Conservation (phyloP, 2,329 filamentous ascomycete genomes). For the Zymoseptoria passerinii region DNA sequence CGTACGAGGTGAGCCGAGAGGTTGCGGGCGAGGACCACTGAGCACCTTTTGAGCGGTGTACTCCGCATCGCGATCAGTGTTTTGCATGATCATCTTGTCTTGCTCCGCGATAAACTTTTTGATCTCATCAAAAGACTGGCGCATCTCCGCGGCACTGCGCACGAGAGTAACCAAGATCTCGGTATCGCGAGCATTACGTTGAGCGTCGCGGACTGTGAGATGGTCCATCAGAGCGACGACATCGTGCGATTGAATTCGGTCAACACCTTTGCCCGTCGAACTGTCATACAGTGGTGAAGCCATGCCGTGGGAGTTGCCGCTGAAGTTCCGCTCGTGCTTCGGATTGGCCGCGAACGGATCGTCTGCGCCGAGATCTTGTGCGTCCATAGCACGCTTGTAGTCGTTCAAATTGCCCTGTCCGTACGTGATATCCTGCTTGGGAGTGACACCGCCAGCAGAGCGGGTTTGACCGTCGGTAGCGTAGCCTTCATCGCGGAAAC, state of each 20-base stretch:
- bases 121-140: slow-evolving; percentile 90
- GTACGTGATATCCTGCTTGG: slow-evolving; percentile 33
- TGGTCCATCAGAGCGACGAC: slow-evolving; percentile 98
- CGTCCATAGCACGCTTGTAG: slow-evolving; percentile 44
- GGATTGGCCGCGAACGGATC: slow-evolving; percentile 57
- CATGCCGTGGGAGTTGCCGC: slow-evolving; percentile 88
- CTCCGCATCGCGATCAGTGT: slow-evolving; percentile 81
- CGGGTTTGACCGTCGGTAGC: slow-evolving; percentile 61
- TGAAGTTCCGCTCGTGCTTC: slow-evolving; percentile 59
- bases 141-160: slow-evolving; percentile 91
- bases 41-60: slow-evolving; percentile 74
- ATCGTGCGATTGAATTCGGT: slow-evolving; percentile 90
- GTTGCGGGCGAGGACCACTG: slow-evolving; percentile 77
- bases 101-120: slow-evolving; percentile 86
- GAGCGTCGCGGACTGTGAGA: slow-evolving; percentile 91
- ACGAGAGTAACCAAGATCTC: slow-evolving; percentile 94
- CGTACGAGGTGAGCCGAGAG: slow-evolving; percentile 53
- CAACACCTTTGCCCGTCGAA: slow-evolving; percentile 76
- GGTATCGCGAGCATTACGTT: slow-evolving; percentile 90
- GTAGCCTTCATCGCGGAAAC: slow-evolving; percentile 79
- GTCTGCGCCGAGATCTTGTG: slow-evolving; percentile 31
- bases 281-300: slow-evolving; percentile 83
- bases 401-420: slow-evolving; percentile 52
- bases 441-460: slow-evolving; percentile 39
- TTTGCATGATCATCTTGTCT: slow-evolving; percentile 78